These are phyloP conservation scores for Solanum etuberosum DNA, from an alignment of 257 asterid species.

Conservation along the genomic window DNA sequence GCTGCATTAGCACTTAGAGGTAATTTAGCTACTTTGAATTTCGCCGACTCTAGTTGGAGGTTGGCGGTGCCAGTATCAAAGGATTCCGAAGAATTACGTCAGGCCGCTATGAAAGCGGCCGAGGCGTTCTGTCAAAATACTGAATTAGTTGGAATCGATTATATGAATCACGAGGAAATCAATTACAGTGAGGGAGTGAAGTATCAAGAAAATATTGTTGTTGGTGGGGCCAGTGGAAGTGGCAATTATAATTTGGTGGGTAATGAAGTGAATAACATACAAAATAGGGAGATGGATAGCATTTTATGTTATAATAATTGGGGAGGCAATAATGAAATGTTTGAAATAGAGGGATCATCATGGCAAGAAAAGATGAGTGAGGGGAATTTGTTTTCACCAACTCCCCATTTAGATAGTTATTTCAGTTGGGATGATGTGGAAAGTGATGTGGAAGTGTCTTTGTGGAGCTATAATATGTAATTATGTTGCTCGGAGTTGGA, in stretches of 20 bases:
- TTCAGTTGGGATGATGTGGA: constrained; percentile 30
- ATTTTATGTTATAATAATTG: background rate
- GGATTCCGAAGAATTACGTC: constrained; percentile 32
- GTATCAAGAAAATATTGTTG: constrained; percentile 3
- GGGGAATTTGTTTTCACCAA: constrained; percentile 55
- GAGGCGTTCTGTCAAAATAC: constrained; percentile 15
- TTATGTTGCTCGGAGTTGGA: rapidly evolving
- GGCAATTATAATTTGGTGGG: background rate
- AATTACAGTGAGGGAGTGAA: background rate
- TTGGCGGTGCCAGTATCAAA: constrained; percentile 30
- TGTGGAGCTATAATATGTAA: constrained; percentile 42
- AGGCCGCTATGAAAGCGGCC: constrained; percentile 42
- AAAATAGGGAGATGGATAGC: background rate
- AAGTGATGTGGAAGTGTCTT: constrained; percentile 12
- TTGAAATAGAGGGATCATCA: background rate
- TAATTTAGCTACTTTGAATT: constrained; percentile 39
- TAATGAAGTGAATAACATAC: background rate
- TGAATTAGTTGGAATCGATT: background rate
- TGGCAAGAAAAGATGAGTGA: constrained; percentile 17
- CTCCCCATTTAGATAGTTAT: constrained; percentile 18
- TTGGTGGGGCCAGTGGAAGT: background rate
- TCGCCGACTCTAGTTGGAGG: constrained; percentile 54
- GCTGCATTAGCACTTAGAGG: constrained; percentile 67
- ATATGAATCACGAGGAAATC: background rate
- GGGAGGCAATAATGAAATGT: background rate